These are phyloP conservation scores for Rhodotorula toruloides DNA, from an alignment of 768 basidiomycete genomes.

Conservation along the genomic window DNA sequence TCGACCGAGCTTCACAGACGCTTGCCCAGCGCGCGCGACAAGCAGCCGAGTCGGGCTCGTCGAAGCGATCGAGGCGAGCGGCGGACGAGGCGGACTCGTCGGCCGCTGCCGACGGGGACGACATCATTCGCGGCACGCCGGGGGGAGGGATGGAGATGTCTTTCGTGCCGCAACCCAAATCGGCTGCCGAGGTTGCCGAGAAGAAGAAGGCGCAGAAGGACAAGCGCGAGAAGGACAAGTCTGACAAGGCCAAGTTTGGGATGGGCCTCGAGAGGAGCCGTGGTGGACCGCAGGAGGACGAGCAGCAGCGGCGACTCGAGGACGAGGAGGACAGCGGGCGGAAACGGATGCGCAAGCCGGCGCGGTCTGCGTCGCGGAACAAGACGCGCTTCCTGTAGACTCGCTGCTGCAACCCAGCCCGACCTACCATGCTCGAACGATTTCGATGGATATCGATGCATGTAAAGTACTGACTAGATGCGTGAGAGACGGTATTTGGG, in stretches of 20 bases:
- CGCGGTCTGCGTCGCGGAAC: conserved; percentile 87
- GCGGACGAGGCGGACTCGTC: conserved; percentile 10
- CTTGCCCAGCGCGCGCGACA: conserved; percentile 33
- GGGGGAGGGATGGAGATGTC: conserved; percentile 43
- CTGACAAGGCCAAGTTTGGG: conserved; percentile 57
- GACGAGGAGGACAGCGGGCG: conserved; percentile 74
- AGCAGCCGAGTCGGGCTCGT: not conserved
- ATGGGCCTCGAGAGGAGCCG: conserved; percentile 72
- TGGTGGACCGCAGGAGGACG: conserved; percentile 55
- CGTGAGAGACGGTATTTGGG: no score
- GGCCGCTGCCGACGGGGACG: conserved; percentile 54
- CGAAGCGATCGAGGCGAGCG: conserved; percentile 18
- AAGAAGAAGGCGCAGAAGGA: conserved; percentile 47
- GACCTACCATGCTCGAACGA: no score
- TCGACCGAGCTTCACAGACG: conserved; percentile 28
- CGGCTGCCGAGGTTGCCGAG: conserved; percentile 45
- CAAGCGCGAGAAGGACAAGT: conserved; percentile 57
- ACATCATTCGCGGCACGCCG: conserved; percentile 46
- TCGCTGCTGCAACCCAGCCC: not conserved
- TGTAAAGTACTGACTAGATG: no score
- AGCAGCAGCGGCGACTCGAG: conserved; percentile 40
- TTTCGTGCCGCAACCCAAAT: conserved; percentile 39
- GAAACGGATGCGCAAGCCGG: conserved; percentile 66
- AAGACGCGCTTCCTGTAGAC: conserved; percentile 44
- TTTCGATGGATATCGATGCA: no score